Conservation (phyloP, 192 early-diverging fungal species). For the Rhizophagus clarus region DNA sequence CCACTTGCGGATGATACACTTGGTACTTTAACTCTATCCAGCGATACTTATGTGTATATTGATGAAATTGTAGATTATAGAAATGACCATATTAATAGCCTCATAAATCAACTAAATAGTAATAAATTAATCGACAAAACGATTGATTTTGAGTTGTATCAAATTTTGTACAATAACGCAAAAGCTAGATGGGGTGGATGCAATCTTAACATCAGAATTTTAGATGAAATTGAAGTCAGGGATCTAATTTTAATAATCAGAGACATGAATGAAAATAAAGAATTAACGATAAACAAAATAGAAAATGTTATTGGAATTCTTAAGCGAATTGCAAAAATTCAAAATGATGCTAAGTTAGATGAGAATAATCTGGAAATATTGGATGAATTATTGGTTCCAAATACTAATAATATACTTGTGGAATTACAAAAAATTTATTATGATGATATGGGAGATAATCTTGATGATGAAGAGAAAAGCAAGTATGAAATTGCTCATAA, state of each 20-base stretch:
- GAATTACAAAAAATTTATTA: neutral
- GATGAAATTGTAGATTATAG: too few relatives aligned
- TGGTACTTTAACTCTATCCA: too few relatives aligned
- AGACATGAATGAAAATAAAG: neutral
- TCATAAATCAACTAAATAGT: too few relatives aligned
- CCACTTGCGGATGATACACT: too few relatives aligned
- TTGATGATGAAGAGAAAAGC: neutral
- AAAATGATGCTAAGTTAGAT: neutral
- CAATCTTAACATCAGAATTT: too few relatives aligned
- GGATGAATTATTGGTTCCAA: constrained; percentile 1
- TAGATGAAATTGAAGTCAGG: neutral
- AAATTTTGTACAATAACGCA: neutral
- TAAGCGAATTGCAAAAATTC: neutral
- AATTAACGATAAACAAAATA: neutral
- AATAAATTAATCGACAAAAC: neutral
- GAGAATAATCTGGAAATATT: neutral
- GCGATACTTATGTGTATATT: too few relatives aligned
- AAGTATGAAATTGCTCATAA: neutral
- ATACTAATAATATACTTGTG: neutral
- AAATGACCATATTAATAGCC: too few relatives aligned
- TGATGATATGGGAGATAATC: neutral
- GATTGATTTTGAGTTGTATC: constrained; percentile 29
- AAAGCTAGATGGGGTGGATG: too few relatives aligned
- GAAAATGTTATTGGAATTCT: neutral
- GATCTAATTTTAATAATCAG: neutral